These are phyloP conservation scores for Wickerhamiella nectarea DNA, from an alignment of 805 yeast genomes.

Conservation along the genomic window DNA sequence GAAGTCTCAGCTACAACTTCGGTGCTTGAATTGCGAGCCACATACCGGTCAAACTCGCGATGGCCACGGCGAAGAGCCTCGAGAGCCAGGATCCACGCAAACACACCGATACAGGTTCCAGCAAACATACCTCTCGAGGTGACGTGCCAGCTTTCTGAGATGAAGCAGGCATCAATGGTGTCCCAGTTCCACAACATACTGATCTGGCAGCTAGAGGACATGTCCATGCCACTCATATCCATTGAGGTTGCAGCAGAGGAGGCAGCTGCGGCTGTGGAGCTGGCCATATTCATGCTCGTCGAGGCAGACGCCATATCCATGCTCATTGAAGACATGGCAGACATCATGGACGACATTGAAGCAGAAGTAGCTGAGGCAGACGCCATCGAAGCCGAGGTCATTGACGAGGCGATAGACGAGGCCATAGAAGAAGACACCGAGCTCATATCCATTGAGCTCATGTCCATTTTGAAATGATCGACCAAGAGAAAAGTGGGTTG, in stretches of 20 bases:
- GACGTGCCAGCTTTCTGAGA: conserved; percentile 52
- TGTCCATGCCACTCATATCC: conserved; percentile 12
- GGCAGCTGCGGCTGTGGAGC: not conserved
- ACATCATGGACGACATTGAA: conserved; percentile 13
- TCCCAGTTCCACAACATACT: conserved; percentile 65
- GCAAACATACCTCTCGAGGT: conserved; percentile 47
- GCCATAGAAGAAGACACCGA: not conserved
- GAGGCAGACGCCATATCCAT: not conserved
- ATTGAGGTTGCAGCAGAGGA: not conserved
- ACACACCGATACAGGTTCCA: conserved; percentile 61
- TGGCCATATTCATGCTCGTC: not conserved
- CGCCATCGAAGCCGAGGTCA: not conserved
- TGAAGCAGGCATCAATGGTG: conserved; percentile 51
- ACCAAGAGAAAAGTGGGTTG: not conserved
- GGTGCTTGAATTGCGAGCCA: conserved; percentile 13
- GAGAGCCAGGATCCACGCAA: conserved; percentile 41
- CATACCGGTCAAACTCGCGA: conserved; percentile 31
- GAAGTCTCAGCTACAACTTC: not conserved
- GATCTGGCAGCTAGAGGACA: conserved; percentile 24
- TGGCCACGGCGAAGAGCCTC: conserved; percentile 44
- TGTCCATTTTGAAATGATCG: not conserved
- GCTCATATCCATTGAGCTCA: conserved; percentile 2
- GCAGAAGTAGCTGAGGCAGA: not conserved
- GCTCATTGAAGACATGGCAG: conserved; percentile 15
- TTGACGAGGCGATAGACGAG: not conserved